Evolutionary conservation across 176 grass and related monocot species (phyloP), one percentile per base, ranked within the genome.

Genomic region (Hordeum marinum): DNA sequence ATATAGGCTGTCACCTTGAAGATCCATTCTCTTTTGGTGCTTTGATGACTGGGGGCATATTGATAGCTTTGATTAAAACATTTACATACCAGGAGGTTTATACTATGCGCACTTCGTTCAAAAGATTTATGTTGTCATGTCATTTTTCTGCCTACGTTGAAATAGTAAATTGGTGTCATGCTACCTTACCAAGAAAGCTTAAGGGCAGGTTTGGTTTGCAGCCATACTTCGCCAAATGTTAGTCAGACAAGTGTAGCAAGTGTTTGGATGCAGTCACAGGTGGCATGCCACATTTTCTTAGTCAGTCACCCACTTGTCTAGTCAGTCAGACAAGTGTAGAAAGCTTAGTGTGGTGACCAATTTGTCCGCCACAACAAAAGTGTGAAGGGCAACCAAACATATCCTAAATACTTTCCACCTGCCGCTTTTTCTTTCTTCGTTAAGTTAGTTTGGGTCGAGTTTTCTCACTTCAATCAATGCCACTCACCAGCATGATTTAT

Each of bases 21-120:
- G 46, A 20, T 82, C 18, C 48, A 39, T 40, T 82, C 12, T 37
- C 50, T 41, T 62, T 60, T 8, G 45, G 46, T 78, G 31, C 34
- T 83, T 69, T 59, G 18, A 70, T 64, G 62, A 10, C 29, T 5
- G 21, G n/a, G 18, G 18, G 8, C 52, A 17, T 55, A 1, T 55
- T 68, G 21, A 26, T 37, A 42, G 57, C 2, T 62, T 57, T 52
- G 8, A 42, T 59, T 18, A 62, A 63, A 67, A 35, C 34, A 20
- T 40, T 84, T 75, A 72, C 78, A 31, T 67, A n/a, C 32, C 75
- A 43, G 13, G 66, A 83, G 80, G 20, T 21, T 69, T 71, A 67
- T 43, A 24, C 9, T 66, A 27, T 63, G 7, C 63, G 66, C 4
- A 77, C 62, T 48, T 82, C 4, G 1, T 7, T 24, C 31, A 43